A percentile compares a stretch with the other conserved stretches of the same genome.
Evolutionary conservation across 2,329 filamentous ascomycete species (phyloP).

Genomic region (Golovinomyces cichoracearum): DNA sequence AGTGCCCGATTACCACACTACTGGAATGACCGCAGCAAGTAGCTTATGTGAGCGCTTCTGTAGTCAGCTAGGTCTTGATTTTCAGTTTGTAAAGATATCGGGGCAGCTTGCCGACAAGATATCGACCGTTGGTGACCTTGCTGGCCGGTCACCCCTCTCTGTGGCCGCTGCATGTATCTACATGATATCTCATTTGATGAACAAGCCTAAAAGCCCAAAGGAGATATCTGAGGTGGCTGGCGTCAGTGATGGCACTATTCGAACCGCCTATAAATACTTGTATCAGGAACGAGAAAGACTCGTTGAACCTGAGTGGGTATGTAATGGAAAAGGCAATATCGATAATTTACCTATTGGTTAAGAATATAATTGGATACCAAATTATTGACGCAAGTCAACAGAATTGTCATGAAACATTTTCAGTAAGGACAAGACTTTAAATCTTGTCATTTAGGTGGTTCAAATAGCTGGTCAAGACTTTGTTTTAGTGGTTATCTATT

Average conservation of each 20-base stretch:
- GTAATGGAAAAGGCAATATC: slow-evolving; percentile 42
- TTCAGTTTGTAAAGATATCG: slow-evolving; percentile 57
- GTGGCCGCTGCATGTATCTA: slow-evolving; percentile 91
- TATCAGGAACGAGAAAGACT: slow-evolving; percentile 49
- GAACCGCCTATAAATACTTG: slow-evolving; percentile 77
- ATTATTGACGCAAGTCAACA: too few species aligned
- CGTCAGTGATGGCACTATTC: slow-evolving; percentile 90
- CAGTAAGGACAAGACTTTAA: not conserved
- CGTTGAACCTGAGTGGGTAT: slow-evolving; percentile 49
- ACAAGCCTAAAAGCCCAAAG: slow-evolving; percentile 52
- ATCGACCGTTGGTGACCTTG: slow-evolving; percentile 46
- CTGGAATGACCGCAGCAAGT: slow-evolving; percentile 50
- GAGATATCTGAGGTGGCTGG: slow-evolving; percentile 65
- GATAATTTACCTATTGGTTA: slow-evolving; percentile 34
- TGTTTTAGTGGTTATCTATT: not conserved
- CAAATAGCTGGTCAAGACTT: too few species aligned
- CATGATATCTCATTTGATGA: slow-evolving; percentile 74
- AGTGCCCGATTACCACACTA: slow-evolving; percentile 36
- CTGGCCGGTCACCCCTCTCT: slow-evolving; percentile 78
- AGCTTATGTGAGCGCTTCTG: slow-evolving; percentile 80
- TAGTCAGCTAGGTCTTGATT: slow-evolving; percentile 48
- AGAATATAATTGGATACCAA: too few species aligned
- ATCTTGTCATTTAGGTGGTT: not conserved
- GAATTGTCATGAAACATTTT: not conserved
- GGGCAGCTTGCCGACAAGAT: slow-evolving; percentile 55